Evolutionary conservation across 331 rosid species (phyloP).

Genomic region (Rosa hybrid): DNA sequence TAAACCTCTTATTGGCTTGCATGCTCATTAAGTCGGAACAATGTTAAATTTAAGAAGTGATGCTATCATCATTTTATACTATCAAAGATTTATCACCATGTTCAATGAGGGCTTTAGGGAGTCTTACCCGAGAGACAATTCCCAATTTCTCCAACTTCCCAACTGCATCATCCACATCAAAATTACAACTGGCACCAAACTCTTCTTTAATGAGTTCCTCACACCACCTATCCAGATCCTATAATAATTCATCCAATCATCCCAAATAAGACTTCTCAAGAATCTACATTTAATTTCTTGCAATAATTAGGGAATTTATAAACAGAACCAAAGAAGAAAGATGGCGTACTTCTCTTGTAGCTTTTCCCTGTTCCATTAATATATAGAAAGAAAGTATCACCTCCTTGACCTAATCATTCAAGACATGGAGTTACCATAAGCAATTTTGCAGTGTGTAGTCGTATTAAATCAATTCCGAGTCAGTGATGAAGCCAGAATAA

Average conservation of each 20-base stretch:
- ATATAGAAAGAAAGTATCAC: constrained; percentile 84
- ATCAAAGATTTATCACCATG: not conserved
- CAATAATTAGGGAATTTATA: not conserved
- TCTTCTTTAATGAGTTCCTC: constrained; percentile 86
- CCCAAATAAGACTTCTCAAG: constrained; percentile 16
- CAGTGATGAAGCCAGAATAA: not conserved
- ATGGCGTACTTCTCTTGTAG: constrained; percentile 60
- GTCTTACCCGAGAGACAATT: constrained; percentile 74
- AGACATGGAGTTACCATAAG: constrained; percentile 9
- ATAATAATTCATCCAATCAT: constrained; percentile 27
- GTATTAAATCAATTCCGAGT: not conserved
- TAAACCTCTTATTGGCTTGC: not conserved
- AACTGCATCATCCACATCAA: constrained; percentile 94
- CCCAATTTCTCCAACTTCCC: constrained; percentile 81
- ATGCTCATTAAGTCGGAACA: not conserved
- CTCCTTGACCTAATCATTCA: constrained; percentile 79
- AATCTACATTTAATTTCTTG: not conserved
- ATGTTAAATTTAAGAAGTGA: not conserved
- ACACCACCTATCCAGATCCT: constrained; percentile 89
- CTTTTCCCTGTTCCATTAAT: constrained; percentile 94
- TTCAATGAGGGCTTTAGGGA: constrained; percentile 9
- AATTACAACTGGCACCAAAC: constrained; percentile 70
- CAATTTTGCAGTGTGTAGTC: not conserved
- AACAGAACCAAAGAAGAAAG: constrained; percentile 25
- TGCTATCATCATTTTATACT: not conserved